A percentile compares a stretch with the other conserved stretches of the same genome.
Conservation (phyloP, 768 basidiomycete species). For the Sarcodon aspratus region DNA sequence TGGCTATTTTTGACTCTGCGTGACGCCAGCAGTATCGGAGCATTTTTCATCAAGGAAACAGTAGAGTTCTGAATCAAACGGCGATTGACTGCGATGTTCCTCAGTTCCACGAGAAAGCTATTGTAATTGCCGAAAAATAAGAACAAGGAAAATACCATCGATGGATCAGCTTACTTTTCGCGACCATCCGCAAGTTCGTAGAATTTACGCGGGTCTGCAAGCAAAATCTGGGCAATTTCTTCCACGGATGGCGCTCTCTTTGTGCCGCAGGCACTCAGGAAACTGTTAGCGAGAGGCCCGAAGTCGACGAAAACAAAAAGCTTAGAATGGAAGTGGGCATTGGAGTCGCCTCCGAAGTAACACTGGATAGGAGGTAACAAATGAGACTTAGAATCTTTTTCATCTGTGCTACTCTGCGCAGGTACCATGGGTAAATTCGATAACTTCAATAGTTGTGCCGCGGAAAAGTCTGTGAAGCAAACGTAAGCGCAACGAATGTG, state of each 20-base stretch:
- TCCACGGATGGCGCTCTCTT: constrained; percentile 79
- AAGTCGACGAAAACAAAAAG: constrained; percentile 88
- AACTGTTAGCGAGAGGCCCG: constrained; percentile 68
- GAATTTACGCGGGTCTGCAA: constrained; percentile 61
- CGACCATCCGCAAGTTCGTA: constrained; percentile 60
- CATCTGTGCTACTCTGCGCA: constrained; percentile 14
- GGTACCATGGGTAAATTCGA: constrained; percentile 62
- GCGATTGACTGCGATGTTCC: constrained; percentile 75
- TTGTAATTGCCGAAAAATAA: not conserved
- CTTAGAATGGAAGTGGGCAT: constrained; percentile 59
- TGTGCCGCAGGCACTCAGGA: constrained; percentile 81
- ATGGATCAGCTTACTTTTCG: constrained; percentile 39
- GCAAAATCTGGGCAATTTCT: constrained; percentile 61
- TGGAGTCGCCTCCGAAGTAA: constrained; percentile 45
- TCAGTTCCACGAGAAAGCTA: constrained; percentile 74
- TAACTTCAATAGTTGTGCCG: constrained; percentile 41
- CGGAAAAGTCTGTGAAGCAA: constrained; percentile 40
- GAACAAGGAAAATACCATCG: not conserved
- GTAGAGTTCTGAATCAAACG: constrained; percentile 39
- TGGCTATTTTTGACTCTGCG: constrained; percentile 42
- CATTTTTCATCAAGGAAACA: constrained; percentile 50
- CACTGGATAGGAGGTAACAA: constrained; percentile 56
- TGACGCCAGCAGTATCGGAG: constrained; percentile 65
- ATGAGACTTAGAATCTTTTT: constrained; percentile 16
- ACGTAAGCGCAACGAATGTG: constrained; percentile 1